Base-by-base conservation (phyloP, 805 yeast species). In the Yueomyces sinensis region DNA sequence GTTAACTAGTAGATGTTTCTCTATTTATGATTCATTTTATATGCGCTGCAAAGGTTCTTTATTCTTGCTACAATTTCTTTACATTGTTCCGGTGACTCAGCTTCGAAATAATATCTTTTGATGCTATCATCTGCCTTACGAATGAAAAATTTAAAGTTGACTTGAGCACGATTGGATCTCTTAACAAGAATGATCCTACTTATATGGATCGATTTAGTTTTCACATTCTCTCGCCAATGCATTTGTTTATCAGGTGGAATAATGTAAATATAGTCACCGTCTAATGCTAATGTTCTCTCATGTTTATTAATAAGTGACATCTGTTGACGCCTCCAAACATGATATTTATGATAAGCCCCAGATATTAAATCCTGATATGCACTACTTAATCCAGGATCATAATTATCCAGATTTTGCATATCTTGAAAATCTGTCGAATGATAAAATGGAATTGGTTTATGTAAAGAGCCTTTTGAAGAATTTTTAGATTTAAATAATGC, bases 251-350 rank as follows among this genome's bases (percentile, higher is more conserved):
- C 77, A 0, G 96, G 95, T 47, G 59, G 58, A 4, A 83, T 73
- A 32, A 89, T 71, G 47, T 87, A 89, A 13, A 89, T 73, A 48
- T 84, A 86, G 46, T 84, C 94, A n/a, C 96, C 97, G 56, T 89
- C 97, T 27, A 89, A 72, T 1, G 91, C 86, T 23, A 89, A 63
- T 1, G 86, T 72, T 46, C 91, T 73, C 46, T 86, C 94, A 40
- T 82, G 82, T 35, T 86, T 68, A 32, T 44, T 51, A 38, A 81
- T 72, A 43, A 89, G 76, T 0, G 93, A 76, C 74, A 79, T 72
- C 17, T 86, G 87, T 46, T 87, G 89, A 39, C 91, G 72, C 47
- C 96, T 68, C 82, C 84, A 82, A 0, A 89, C 94, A 14, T 73
- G 76, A 71, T 86, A 89, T 47, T 81, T 81, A 50, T 78, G 78